phyloP scores from a whole-genome alignment of 2,329 filamentous ascomycete genomes.

The Phyllosticta citrichinensis region DNA sequence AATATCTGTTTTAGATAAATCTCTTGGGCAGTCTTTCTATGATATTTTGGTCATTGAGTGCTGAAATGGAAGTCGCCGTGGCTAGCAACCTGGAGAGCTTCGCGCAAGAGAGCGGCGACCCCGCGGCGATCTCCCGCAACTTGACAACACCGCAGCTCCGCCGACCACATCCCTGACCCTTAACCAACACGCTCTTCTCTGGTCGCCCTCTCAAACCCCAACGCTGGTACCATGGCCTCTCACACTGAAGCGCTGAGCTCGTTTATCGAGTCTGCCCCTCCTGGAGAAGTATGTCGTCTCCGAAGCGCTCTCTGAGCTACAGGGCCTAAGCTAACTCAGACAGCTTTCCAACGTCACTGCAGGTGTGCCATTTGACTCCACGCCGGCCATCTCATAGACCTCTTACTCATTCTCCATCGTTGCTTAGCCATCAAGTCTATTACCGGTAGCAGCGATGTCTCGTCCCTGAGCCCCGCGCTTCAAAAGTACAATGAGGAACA shows the following conservation, averaged over 20 bases:
- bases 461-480: conserved; percentile 72
- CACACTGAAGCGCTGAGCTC: conserved; percentile 44
- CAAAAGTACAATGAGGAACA: conserved; percentile 96
- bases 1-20: neutral
- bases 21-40: neutral
- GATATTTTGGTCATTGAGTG: neutral
- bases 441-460: conserved; percentile 57
- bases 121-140: conserved; percentile 15
- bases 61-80: neutral
- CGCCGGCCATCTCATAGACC: neutral
- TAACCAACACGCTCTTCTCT: neutral
- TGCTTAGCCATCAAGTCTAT: conserved; percentile 77
- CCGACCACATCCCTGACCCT: neutral
- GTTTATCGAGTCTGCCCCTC: conserved; percentile 88
- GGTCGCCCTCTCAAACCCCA: neutral
- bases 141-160: conserved; percentile 8
- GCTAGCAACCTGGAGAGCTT: conserved; percentile 13
- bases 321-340: conserved; percentile 18
- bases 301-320: neutral
- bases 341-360: conserved; percentile 82
- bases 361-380: conserved; percentile 42
- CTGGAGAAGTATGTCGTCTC: conserved; percentile 68
- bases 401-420: neutral
- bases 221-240: conserved; percentile 20
- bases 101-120: conserved; percentile 14